Evolutionary conservation across 768 basidiomycete species (phyloP), one percentile per base, ranked within the genome.

Genomic region (Lactarius sp.): DNA sequence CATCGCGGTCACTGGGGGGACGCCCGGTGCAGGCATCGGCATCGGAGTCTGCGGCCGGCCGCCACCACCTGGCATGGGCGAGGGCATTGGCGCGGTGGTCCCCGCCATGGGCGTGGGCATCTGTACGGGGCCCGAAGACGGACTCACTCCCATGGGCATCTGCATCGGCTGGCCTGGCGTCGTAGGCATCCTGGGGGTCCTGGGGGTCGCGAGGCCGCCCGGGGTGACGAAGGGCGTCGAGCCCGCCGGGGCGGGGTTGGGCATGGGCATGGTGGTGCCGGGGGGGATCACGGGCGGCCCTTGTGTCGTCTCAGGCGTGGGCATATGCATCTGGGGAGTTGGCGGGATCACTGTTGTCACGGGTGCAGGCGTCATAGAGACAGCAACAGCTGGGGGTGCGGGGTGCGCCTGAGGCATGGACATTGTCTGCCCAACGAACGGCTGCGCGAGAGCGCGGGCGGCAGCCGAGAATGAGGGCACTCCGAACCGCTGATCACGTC

Each of bases 251-350:
- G n/a, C 56, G 3, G 56, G 56, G 9, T 4, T 59, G 13, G 58
- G 64, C 66, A 66, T 65, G 6, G 42, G 42, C 58, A 64, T 56
- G 44, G 6, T 44, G 12, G 50, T 44, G 10, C 55, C 58, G 0
- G 36, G 49, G 2, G 58, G 56, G 4, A 61, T 59, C 16, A 64
- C 64, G 5, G 64, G 55, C 14, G 20, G 52, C 6, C 34, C 64
- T 8, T 39, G 65, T 20, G 37, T 1, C 2, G 8, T 22, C 0
- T 56, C 55, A 4, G 66, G 64, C 12, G n/a, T 42, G 9, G 66
- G 66, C 66, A 66, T 68, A 14, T 14, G 51, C 61, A 66, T 63
- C 14, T 44, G 42, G 7, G 51, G 20, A 20, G 18, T 41, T 12
- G n/a, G 18, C 14, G 58, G 66, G 20, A 62, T 34, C 13, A 55